Percentiles rank a stretch among this genome's conserved stretches.
These are phyloP conservation scores for Pseudozyma sp. DNA, from an alignment of 1,284 basidiomycete genomes.

Conservation along the genomic window DNA sequence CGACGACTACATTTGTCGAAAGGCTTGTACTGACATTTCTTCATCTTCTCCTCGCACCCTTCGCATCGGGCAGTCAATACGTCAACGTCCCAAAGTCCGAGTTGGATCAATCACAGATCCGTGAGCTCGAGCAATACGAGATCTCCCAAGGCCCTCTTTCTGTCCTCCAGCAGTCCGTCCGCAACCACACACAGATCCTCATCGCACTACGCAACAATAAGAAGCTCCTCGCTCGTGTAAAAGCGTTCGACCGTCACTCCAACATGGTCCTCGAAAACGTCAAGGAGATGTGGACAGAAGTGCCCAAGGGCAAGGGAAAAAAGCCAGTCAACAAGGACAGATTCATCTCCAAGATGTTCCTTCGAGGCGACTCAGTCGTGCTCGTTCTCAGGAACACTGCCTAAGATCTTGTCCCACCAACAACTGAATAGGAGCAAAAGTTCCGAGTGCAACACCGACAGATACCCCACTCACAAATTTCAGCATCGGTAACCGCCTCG, in stretches of 20 bases:
- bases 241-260: conserved; percentile 98
- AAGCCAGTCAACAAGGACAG: conserved; percentile 93
- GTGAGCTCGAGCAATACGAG: conserved; percentile 80
- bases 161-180: conserved; percentile 96
- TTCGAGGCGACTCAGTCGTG: conserved; percentile 68
- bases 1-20: neutral
- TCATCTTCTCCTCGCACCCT: neutral
- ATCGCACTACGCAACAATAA: conserved; percentile 98
- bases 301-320: conserved; percentile 97
- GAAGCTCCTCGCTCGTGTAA: conserved; percentile 95
- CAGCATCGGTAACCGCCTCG: no score
- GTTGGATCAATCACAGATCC: conserved; percentile 94
- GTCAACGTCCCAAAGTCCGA: conserved; percentile 96
- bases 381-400: conserved; percentile 54
- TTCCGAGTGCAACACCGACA: conserved; percentile 2
- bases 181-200: conserved; percentile 97
- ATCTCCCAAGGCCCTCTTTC: conserved; percentile 81
- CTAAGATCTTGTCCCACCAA: conserved; percentile 1
- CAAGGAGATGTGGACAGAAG: conserved; percentile 94
- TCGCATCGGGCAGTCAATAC: conserved; percentile 79
- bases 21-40: neutral
- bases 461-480: neutral
- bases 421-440: neutral
- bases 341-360: conserved; percentile 98
- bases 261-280: conserved; percentile 81